A percentile compares a stretch with the other conserved stretches of the same genome.
These are phyloP conservation scores for Davidsoniella neocaledoniae DNA, from an alignment of 2,329 filamentous ascomycete species.

Conservation along the genomic window DNA sequence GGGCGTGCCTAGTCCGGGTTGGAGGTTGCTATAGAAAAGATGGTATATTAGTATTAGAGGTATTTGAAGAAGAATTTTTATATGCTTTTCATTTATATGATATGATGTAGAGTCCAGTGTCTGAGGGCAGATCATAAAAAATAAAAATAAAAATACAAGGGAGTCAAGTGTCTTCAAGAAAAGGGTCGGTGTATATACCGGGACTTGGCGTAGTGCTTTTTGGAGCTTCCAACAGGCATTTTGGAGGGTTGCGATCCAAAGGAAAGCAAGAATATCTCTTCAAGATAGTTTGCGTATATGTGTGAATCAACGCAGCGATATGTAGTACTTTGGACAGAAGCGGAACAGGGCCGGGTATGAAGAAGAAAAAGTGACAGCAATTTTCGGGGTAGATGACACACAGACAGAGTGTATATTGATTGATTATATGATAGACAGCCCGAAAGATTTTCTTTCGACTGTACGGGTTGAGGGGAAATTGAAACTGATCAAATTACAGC, in stretches of 20 bases:
- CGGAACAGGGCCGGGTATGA: no score
- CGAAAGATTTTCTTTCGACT: no score
- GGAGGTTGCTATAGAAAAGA: conserved; percentile 10
- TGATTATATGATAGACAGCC: no score
- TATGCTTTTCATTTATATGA: background rate
- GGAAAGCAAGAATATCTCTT: background rate
- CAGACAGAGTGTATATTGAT: no score
- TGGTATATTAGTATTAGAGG: background rate
- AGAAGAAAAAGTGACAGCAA: no score
- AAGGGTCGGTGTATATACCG: conserved; percentile 4
- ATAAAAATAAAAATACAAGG: no score
- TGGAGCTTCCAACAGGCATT: conserved; percentile 9
- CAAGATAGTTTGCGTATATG: no score
- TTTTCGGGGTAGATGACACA: no score
- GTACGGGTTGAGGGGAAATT: no score
- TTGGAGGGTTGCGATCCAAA: background rate
- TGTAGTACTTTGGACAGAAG: background rate
- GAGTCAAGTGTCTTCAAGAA: background rate
- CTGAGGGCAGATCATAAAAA: background rate
- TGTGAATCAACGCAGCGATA: background rate
- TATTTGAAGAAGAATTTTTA: background rate
- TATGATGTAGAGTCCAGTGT: background rate
- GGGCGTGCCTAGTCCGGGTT: conserved; percentile 41
- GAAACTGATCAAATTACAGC: no score
- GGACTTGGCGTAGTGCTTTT: conserved; percentile 9